Base-by-base conservation (phyloP, 192 early-diverging fungal genomes). In the Backusella parvicylindrica region DNA sequence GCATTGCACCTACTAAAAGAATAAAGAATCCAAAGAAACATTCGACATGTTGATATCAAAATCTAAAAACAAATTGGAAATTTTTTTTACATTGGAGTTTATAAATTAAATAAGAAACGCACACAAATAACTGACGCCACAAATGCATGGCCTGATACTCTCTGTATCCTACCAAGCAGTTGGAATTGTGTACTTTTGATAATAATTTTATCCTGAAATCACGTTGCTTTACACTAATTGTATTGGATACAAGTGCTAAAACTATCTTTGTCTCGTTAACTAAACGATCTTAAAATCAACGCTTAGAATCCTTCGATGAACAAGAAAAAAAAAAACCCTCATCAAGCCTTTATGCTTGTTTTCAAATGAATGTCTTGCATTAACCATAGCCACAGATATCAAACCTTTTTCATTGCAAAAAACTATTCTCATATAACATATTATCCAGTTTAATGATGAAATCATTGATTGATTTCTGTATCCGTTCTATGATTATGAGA, bases 141-240 rank as follows among this genome's bases (percentile, higher is more conserved):
- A 49, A 70, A 33, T 47, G 37, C 41, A 70, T 47, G 12, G 8
- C 9, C 28, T 11, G 2, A 28, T 60, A 60, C 7, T 2, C 4
- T 28, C 23, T 28, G 21, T 60, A 12, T 28, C 11, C 11, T 60
- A 60, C 23, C 53, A 60, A 60, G 11, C 2, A 60, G 1, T 13
- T 60, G 53, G 53, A 7, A 32, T 26, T 6, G 23, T 3, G 8
- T 18, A 64, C 7, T n/a, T n/a, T 4, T 36, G 40, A 49, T 64
- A 63, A 38, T n/a, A n/a, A 66, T 38, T 31, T 30, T 23, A 73
- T 36, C 6, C 28, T 30, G 40, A 36, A 26, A 60, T 78, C 77
- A 49, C 26, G 35, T 37, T 53, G 41, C 6, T 30, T 68, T 73
- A n/a, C 65, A 49, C 26, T 35, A 5, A 5, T 56, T 66, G 6